phyloP scores from a whole-genome alignment of 202 grass and related monocot genomes.

The Saccharum hybrid region DNA sequence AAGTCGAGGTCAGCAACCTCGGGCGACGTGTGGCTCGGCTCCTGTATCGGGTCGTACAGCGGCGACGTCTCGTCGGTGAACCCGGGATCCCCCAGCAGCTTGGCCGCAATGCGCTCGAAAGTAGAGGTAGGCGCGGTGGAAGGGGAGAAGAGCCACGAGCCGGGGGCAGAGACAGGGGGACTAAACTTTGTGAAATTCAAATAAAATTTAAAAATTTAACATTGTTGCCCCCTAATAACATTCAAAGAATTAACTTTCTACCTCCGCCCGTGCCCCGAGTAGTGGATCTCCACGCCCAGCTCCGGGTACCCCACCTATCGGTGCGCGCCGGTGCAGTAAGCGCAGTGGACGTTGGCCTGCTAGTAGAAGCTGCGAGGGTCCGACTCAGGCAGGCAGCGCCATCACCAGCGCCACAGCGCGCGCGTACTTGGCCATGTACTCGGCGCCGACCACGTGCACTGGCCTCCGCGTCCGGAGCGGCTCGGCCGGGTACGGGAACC shows the following conservation, averaged over 20 bases:
- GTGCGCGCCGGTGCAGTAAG: slow-evolving; percentile 60
- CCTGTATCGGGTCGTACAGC: slow-evolving; percentile 38
- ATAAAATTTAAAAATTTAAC: too few species aligned
- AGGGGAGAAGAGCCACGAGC: slow-evolving; percentile 64
- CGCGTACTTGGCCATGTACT: slow-evolving; percentile 53
- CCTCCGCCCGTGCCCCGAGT: neutral
- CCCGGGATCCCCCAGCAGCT: slow-evolving; percentile 47
- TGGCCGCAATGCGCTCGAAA: slow-evolving; percentile 65
- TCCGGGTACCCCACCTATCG: slow-evolving; percentile 24
- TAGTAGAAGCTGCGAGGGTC: slow-evolving; percentile 65
- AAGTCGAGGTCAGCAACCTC: slow-evolving; percentile 27
- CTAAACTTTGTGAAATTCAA: too few species aligned
- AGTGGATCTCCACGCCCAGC: slow-evolving; percentile 53
- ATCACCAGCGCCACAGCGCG: slow-evolving; percentile 52
- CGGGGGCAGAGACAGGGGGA: too few species aligned
- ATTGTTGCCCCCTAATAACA: too few species aligned
- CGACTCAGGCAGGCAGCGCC: neutral
- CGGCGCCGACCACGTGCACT: slow-evolving; percentile 35
- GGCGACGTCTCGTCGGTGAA: slow-evolving; percentile 10
- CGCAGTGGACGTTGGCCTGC: slow-evolving; percentile 65
- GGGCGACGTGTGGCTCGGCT: slow-evolving; percentile 38
- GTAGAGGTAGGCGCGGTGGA: slow-evolving; percentile 66
- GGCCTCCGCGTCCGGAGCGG: slow-evolving; percentile 45
- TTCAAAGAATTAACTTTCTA: too few species aligned
- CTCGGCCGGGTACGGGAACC: slow-evolving; percentile 27